Conservation (phyloP, 768 basidiomycete genomes). For the Tylopilus cervinicoccineus region DNA sequence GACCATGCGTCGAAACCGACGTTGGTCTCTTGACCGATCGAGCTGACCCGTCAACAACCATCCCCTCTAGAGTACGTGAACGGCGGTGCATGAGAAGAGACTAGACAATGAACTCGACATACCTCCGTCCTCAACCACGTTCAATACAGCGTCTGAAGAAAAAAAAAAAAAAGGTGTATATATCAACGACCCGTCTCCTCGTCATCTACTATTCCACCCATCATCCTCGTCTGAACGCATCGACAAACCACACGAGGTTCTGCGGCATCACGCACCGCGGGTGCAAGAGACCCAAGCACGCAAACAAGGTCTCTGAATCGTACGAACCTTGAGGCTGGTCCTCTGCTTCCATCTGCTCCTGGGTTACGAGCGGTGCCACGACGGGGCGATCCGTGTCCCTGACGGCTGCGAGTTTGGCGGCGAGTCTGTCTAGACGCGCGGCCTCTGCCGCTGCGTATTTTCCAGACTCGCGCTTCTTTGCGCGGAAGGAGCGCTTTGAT, state of each 20-base stretch:
- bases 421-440: slow-evolving; percentile 69
- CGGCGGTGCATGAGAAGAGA: not conserved
- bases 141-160: slow-evolving; percentile 15
- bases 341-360: slow-evolving; percentile 33
- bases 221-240: not conserved
- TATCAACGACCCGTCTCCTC: slow-evolving; percentile 14
- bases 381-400: slow-evolving; percentile 32
- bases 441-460: slow-evolving; percentile 77
- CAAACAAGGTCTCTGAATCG: slow-evolving; percentile 20
- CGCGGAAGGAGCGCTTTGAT: slow-evolving; percentile 71
- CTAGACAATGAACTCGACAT: slow-evolving; percentile 2
- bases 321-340: slow-evolving; percentile 56
- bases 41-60: slow-evolving; percentile 46
- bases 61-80: slow-evolving; percentile 38
- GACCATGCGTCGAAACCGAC: slow-evolving; percentile 77
- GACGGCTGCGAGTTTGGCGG: slow-evolving; percentile 56
- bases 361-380: slow-evolving; percentile 22
- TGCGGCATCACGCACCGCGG: slow-evolving; percentile 37
- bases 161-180: slow-evolving; percentile 2
- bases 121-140: slow-evolving; percentile 18
- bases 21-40: slow-evolving; percentile 26
- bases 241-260: slow-evolving; percentile 34
- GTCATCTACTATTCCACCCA: not conserved
- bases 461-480: slow-evolving; percentile 70
- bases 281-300: slow-evolving; percentile 57